A percentile compares a stretch with the other conserved stretches of the same genome.
Evolutionary conservation across 345 rosid genomes (phyloP).

Genomic region (Combretum micranthum): DNA sequence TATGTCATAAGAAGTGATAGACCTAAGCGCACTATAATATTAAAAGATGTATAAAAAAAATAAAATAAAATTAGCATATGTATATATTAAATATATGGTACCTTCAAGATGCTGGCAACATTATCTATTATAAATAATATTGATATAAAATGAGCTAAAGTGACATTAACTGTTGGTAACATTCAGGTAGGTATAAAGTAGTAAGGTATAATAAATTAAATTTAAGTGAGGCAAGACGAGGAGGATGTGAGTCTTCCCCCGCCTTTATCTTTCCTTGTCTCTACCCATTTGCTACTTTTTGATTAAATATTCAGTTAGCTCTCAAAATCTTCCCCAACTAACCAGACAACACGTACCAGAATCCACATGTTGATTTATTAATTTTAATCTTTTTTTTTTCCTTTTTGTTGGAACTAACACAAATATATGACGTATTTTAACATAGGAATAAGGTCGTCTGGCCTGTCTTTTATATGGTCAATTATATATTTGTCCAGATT

Average conservation of each 20-base stretch:
- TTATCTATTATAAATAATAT: background rate
- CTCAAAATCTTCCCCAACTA: conserved; percentile 17
- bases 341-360: conserved; percentile 12
- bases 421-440: no score
- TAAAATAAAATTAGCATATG: no score
- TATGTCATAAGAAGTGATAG: no score
- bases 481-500: no score
- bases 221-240: conserved; percentile 12
- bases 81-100: background rate
- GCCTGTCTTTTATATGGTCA: no score
- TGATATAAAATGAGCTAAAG: conserved; percentile 2
- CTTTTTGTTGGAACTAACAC: conserved; percentile 23
- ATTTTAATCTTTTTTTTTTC: conserved; percentile 11
- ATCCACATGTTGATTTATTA: conserved; percentile 6
- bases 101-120: conserved; percentile 18
- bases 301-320: conserved; percentile 7
- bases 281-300: background rate
- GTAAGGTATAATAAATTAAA: background rate
- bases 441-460: no score
- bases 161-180: conserved; percentile 16
- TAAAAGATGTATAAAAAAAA: no score
- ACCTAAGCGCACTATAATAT: no score
- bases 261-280: background rate
- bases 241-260: background rate
- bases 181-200: conserved; percentile 32